These are phyloP conservation scores for Yarrowia porcina DNA, from an alignment of 805 yeast genomes.

Conservation along the genomic window DNA sequence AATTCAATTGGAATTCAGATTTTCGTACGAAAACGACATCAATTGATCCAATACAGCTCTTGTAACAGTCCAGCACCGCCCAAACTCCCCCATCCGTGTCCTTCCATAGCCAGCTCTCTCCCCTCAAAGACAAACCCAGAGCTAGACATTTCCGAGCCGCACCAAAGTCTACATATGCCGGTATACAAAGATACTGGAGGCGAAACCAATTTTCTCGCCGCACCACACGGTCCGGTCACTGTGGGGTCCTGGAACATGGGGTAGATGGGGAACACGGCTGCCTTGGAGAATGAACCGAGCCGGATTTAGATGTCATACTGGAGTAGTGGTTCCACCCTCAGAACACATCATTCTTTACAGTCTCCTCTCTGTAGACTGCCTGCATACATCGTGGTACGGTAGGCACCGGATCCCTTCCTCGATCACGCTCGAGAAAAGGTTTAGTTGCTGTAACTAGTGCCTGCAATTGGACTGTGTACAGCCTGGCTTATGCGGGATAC, in stretches of 20 bases:
- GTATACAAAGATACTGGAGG: not conserved
- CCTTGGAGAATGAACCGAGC: too few species aligned
- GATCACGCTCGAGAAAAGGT: not conserved
- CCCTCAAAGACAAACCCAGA: not conserved
- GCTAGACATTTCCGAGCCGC: constrained; percentile 4
- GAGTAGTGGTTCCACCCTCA: too few species aligned
- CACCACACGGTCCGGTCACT: not conserved
- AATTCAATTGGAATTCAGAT: not conserved
- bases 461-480: not conserved
- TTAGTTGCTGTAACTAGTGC: not conserved
- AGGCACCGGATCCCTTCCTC: not conserved
- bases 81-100: not conserved
- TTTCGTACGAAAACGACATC: not conserved
- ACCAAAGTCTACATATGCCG: not conserved
- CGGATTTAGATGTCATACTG: too few species aligned
- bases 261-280: too few species aligned
- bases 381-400: too few species aligned
- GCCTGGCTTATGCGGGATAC: not conserved
- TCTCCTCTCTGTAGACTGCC: too few species aligned
- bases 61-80: not conserved
- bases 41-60: not conserved
- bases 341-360: too few species aligned
- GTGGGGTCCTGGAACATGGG: not conserved
- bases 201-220: not conserved
- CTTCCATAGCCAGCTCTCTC: not conserved